Evolutionary conservation across 345 rosid species (phyloP).

Genomic region (Erysimum cheiranthoides): DNA sequence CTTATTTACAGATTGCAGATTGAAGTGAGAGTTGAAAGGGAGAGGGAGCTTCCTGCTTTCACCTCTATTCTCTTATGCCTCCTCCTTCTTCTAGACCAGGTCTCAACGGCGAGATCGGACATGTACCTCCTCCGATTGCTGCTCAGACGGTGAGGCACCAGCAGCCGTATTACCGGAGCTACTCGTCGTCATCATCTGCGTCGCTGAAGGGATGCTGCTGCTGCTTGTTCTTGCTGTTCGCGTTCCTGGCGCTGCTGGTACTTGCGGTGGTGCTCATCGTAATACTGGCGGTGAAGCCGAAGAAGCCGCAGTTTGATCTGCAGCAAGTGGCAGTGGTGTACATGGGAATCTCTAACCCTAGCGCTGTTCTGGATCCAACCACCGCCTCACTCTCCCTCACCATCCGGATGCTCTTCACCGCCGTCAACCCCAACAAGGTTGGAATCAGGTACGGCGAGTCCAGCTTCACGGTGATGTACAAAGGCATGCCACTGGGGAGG

Average conservation of each 20-base stretch:
- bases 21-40: conserved; percentile 34
- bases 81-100: conserved; percentile 36
- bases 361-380: conserved; percentile 53
- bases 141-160: conserved; percentile 41
- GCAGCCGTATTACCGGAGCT: conserved; percentile 52
- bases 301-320: conserved; percentile 97
- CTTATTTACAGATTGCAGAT: background rate
- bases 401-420: conserved; percentile 81
- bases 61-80: conserved; percentile 24
- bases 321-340: conserved; percentile 92
- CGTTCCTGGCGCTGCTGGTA: conserved; percentile 75
- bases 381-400: conserved; percentile 74
- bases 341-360: conserved; percentile 69
- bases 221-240: conserved; percentile 88
- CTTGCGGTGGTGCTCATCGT: conserved; percentile 77
- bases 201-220: conserved; percentile 97
- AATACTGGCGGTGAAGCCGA: conserved; percentile 92
- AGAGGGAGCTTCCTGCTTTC: conserved; percentile 40
- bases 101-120: conserved; percentile 37
- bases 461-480: conserved; percentile 92
- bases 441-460: conserved; percentile 98
- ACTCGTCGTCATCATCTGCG: conserved; percentile 72
- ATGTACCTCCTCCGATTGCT: conserved; percentile 28
- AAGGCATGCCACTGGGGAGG: conserved; percentile 85
- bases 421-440: conserved; percentile 92